Evolutionary conservation across 192 early-diverging fungal genomes (phyloP), one percentile per base, ranked within the genome.

Genomic region (Coemansia sp.): DNA sequence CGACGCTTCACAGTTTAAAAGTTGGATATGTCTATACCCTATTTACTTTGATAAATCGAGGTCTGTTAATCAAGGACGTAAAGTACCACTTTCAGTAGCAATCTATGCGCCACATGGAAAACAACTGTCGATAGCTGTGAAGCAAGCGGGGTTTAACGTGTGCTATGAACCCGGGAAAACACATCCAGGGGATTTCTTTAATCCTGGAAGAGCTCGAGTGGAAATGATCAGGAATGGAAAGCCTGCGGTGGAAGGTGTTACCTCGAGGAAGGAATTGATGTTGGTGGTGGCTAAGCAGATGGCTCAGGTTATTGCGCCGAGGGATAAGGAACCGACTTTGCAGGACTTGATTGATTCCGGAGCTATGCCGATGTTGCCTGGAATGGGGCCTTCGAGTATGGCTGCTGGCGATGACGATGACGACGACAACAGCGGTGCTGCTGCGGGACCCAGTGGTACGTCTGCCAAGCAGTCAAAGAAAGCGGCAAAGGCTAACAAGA

Each of bases 1-100:
- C 19, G 66, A 76, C 36, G 53, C 53, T 5, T 41, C 49, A 23
- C 60, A 32, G 41, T 69, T 60, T 59, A 67, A 69, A 23, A n/a
- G 36, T 14, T 88, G 87, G 87, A 64, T 88, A 35, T 85, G 83
- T 44, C 55, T 88, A 2, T 88, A 88, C 59, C 87, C 87, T 22
- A 70, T 79, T 25, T 88, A 88, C 38, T 85, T 88, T 51, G 83
- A 88, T 58, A 69, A 63, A 11, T 62, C 67, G 14, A 79, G 81
- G 39, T 83, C 85, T 0, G 42, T 83, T 10, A 59, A 67, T 25
- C 53, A 81, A 36, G 87, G 87, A 7, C 85, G 87, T 45, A 78
- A 71, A 46, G 82, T 88, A 34, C 53, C 77, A 15, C 65, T 75
- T 24, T 34, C 26, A 9, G 43, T 75, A 49, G 80, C 83, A 11